phyloP scores from a whole-genome alignment of 768 basidiomycete genomes.

The Trametes cingulata region DNA sequence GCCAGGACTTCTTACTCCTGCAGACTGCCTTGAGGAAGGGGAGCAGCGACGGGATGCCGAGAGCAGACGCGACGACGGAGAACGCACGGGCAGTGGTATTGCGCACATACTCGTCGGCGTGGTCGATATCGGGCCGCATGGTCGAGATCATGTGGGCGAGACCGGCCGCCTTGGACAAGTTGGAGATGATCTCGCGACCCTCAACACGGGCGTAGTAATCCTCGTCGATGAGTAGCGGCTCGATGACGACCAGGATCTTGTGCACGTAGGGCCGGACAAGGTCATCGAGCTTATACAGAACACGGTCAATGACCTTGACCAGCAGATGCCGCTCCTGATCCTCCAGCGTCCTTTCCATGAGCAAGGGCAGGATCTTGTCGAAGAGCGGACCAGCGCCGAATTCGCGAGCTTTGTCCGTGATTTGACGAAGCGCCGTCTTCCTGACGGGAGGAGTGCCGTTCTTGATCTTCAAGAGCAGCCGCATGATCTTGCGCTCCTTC shows the following conservation, averaged over 20 bases:
- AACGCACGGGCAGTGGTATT: conserved; percentile 99
- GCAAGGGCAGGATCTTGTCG: conserved; percentile 96
- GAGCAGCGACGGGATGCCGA: conserved; percentile 95
- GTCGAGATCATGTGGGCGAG: conserved; percentile 99
- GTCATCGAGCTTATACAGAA: conserved; percentile 98
- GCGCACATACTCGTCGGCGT: conserved; percentile 98
- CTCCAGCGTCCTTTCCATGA: conserved; percentile 97
- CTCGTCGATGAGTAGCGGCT: conserved; percentile 97
- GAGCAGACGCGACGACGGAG: conserved; percentile 97
- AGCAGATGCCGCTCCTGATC: conserved; percentile 98
- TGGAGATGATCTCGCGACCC: conserved; percentile 98
- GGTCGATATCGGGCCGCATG: conserved; percentile 99
- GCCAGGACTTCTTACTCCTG: conserved; percentile 99
- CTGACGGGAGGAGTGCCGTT: conserved; percentile 98
- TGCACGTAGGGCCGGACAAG: conserved; percentile 98
- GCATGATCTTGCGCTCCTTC: conserved; percentile 99
- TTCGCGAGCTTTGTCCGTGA: conserved; percentile 98
- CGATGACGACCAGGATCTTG: conserved; percentile 99
- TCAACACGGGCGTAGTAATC: conserved; percentile 97
- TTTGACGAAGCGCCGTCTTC: conserved; percentile 96
- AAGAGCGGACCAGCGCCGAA: conserved; percentile 98
- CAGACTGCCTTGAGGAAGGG: conserved; percentile 99
- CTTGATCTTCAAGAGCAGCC: conserved; percentile 96
- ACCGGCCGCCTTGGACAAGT: conserved; percentile 97
- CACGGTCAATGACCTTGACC: conserved; percentile 98